These are phyloP conservation scores for Galerina sulciceps DNA, from an alignment of 768 basidiomycete species.

Conservation along the genomic window DNA sequence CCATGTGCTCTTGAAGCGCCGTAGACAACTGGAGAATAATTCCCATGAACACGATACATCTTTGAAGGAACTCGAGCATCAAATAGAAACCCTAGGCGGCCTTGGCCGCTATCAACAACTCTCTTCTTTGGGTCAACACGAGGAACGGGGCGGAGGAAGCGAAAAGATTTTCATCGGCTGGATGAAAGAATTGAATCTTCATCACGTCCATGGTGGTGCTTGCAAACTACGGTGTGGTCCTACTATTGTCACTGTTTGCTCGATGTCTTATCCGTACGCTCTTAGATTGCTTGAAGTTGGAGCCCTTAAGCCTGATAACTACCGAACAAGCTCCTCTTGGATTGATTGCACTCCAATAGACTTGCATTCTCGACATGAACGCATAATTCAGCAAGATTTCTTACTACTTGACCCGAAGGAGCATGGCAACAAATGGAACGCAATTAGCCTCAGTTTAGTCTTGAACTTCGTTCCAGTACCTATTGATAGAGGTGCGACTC, in stretches of 20 bases:
- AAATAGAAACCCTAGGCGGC: conserved; percentile 77
- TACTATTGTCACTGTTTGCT: neutral
- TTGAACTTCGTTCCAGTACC: conserved; percentile 86
- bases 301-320: conserved; percentile 86
- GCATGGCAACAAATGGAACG: conserved; percentile 67
- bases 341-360: conserved; percentile 80
- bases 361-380: conserved; percentile 80
- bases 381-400: conserved; percentile 88
- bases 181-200: conserved; percentile 60
- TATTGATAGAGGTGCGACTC: conserved; percentile 66
- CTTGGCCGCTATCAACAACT: conserved; percentile 82
- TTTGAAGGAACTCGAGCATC: conserved; percentile 56
- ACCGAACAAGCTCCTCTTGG: conserved; percentile 67
- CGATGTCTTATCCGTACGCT: neutral
- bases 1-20: conserved; percentile 78
- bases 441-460: conserved; percentile 86
- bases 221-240: conserved; percentile 42
- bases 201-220: conserved; percentile 25
- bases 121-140: conserved; percentile 80
- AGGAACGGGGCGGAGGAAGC: conserved; percentile 86
- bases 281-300: conserved; percentile 86
- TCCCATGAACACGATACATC: conserved; percentile 29
- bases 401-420: conserved; percentile 58
- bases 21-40: conserved; percentile 51
- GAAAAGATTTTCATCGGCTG: conserved; percentile 80